These are phyloP conservation scores for Bolboschoenus planiculmis DNA, from an alignment of 176 grass and related monocot genomes.

Conservation along the genomic window DNA sequence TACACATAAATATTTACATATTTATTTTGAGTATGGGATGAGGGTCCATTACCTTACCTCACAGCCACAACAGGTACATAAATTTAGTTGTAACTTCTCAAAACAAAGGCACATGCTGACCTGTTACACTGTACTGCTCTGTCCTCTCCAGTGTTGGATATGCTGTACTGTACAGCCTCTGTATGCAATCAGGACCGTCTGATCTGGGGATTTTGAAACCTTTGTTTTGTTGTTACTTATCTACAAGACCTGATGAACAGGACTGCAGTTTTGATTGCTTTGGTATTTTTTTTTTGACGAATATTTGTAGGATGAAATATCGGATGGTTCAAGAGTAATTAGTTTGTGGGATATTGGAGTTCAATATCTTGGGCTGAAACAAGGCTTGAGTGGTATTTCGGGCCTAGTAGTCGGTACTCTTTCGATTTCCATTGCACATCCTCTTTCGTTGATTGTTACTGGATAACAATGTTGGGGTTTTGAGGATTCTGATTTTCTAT, in stretches of 20 bases:
- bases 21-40: background rate
- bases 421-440: too few relatives aligned
- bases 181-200: background rate
- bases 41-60: background rate
- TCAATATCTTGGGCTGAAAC: background rate
- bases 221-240: background rate
- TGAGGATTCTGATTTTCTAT: too few relatives aligned
- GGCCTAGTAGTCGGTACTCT: too few relatives aligned
- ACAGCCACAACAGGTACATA: too few relatives aligned
- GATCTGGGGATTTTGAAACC: background rate
- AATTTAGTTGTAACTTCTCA: background rate
- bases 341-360: too few relatives aligned
- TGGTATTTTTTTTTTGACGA: background rate
- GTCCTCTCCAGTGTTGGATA: background rate
- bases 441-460: too few relatives aligned
- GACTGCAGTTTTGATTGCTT: background rate
- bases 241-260: too few relatives aligned
- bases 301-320: background rate
- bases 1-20: background rate
- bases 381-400: too few relatives aligned
- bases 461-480: too few relatives aligned
- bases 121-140: background rate
- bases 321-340: background rate
- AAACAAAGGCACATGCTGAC: background rate
- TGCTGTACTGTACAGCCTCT: background rate